These are phyloP conservation scores for Capronia americana DNA, from an alignment of 2,329 filamentous ascomycete genomes.

Conservation along the genomic window DNA sequence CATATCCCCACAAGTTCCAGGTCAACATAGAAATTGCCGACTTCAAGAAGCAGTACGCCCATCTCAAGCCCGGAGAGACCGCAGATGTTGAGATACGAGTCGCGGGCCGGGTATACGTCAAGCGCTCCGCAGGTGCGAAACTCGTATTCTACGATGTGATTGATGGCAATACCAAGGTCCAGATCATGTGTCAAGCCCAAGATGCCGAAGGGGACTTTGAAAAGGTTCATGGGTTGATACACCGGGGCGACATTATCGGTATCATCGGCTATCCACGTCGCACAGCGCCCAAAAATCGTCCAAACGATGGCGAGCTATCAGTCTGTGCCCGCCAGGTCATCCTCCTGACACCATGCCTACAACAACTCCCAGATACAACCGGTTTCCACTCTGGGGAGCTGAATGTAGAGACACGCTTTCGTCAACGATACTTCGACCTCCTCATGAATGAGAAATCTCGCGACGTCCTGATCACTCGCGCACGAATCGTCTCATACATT, in stretches of 20 bases:
- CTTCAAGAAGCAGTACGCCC: constrained; percentile 76
- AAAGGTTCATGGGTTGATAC: constrained; percentile 85
- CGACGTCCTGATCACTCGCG: constrained; percentile 81
- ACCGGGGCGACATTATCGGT: constrained; percentile 91
- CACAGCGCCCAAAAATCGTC: constrained; percentile 85
- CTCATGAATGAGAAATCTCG: constrained; percentile 93
- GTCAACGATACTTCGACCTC: constrained; percentile 91
- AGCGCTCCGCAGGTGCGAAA: constrained; percentile 80
- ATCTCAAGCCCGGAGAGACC: constrained; percentile 84
- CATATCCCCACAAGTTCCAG: constrained; percentile 94
- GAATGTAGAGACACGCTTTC: constrained; percentile 90
- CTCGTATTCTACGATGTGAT: constrained; percentile 90
- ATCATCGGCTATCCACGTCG: constrained; percentile 82
- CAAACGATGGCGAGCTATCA: constrained; percentile 82
- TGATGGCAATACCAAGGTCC: constrained; percentile 76
- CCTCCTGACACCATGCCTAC: constrained; percentile 87
- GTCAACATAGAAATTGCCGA: constrained; percentile 81
- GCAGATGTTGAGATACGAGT: constrained; percentile 76
- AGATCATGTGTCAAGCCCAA: constrained; percentile 91
- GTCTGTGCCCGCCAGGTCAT: constrained; percentile 88
- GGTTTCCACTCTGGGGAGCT: constrained; percentile 89
- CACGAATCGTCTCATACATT: constrained; percentile 88
- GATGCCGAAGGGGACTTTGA: constrained; percentile 78
- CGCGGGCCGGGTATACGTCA: constrained; percentile 87
- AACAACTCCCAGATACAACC: constrained; percentile 74